These are phyloP conservation scores for Termitomyces sp. DNA, from an alignment of 768 basidiomycete species.

Conservation along the genomic window DNA sequence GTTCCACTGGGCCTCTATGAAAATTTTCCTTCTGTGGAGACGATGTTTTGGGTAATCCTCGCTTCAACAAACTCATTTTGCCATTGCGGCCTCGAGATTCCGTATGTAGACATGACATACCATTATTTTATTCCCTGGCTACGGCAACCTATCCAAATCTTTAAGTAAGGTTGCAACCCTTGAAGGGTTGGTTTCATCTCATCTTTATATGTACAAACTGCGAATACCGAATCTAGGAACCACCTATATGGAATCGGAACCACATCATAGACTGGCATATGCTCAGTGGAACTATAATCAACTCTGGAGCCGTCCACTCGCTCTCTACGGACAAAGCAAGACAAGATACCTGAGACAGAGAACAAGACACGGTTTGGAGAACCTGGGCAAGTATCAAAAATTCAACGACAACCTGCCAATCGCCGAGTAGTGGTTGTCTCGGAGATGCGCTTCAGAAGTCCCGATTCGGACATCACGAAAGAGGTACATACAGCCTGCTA, in stretches of 20 bases:
- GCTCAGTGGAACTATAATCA: background rate
- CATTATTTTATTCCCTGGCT: background rate
- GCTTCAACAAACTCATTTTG: background rate
- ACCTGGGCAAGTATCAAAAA: conserved; percentile 4
- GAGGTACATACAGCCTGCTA: conserved; percentile 6
- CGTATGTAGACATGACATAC: background rate
- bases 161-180: background rate
- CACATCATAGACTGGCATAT: background rate
- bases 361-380: background rate
- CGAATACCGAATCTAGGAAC: conserved; percentile 6
- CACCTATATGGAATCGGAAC: background rate
- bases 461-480: conserved; percentile 13
- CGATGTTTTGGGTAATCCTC: background rate
- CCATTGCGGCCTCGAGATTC: background rate
- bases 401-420: conserved; percentile 1
- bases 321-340: background rate
- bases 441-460: conserved; percentile 5
- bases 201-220: background rate
- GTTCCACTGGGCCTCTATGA: background rate
- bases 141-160: background rate
- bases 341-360: background rate
- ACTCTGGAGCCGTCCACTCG: background rate
- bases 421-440: conserved; percentile 11
- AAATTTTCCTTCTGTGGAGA: background rate
- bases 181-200: background rate